These are phyloP conservation scores for Trametes cingulata DNA, from an alignment of 768 basidiomycete genomes.

Conservation along the genomic window DNA sequence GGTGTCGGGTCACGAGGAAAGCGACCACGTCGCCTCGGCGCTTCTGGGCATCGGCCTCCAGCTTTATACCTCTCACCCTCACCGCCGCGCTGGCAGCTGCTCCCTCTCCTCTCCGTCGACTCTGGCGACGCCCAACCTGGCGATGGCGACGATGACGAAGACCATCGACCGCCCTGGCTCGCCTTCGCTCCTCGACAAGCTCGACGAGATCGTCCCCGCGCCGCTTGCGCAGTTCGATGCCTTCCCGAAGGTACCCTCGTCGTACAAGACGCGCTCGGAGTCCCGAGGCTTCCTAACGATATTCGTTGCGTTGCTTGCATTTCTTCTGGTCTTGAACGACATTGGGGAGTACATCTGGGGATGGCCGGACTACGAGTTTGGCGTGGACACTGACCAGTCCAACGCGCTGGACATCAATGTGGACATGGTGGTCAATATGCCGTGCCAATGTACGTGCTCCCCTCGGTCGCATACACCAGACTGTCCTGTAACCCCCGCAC, in stretches of 20 bases:
- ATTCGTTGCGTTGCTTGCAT: conserved; percentile 62
- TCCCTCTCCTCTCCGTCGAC: conserved; percentile 6
- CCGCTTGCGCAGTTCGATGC: conserved; percentile 80
- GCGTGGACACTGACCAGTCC: conserved; percentile 65
- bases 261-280: conserved; percentile 79
- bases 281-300: conserved; percentile 82
- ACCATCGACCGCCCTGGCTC: conserved; percentile 22
- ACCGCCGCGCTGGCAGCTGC: conserved; percentile 17
- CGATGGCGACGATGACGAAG: conserved; percentile 19
- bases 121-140: background rate
- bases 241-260: conserved; percentile 80
- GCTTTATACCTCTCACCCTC: conserved; percentile 17
- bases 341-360: conserved; percentile 92
- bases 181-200: conserved; percentile 51
- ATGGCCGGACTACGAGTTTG: conserved; percentile 89
- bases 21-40: conserved; percentile 19
- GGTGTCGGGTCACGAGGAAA: conserved; percentile 10
- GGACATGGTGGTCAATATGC: conserved; percentile 91
- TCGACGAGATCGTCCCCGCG: conserved; percentile 63
- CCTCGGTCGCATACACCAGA: background rate
- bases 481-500: background rate
- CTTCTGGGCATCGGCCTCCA: background rate
- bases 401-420: conserved; percentile 83
- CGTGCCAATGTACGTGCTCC: conserved; percentile 76
- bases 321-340: conserved; percentile 84